These are phyloP conservation scores for Jatropha podagrica DNA, from an alignment of 441 rosid genomes.

Conservation along the genomic window DNA sequence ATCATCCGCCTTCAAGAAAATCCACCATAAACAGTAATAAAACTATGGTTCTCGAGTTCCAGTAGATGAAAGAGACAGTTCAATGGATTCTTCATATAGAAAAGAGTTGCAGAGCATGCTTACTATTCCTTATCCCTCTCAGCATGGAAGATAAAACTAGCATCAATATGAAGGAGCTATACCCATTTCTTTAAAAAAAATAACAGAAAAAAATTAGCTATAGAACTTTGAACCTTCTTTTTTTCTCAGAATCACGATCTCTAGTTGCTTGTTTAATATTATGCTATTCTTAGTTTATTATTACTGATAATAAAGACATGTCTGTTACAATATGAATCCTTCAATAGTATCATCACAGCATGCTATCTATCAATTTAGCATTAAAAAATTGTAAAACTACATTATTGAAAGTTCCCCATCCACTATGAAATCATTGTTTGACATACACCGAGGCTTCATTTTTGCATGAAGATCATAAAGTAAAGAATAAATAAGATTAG, in stretches of 20 bases:
- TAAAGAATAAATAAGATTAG: constrained; percentile 33
- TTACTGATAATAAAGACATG: too few relatives aligned
- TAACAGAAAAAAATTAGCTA: too few relatives aligned
- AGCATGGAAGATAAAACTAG: too few relatives aligned
- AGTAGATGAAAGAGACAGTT: constrained; percentile 82
- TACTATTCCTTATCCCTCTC: neutral
- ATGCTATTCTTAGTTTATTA: too few relatives aligned
- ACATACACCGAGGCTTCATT: constrained; percentile 29
- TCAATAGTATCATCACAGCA: neutral
- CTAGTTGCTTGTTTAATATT: too few relatives aligned
- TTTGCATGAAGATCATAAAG: constrained; percentile 38
- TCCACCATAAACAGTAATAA: constrained; percentile 22
- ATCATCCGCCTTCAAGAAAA: constrained; percentile 70
- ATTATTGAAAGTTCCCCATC: constrained; percentile 10
- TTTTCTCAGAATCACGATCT: too few relatives aligned
- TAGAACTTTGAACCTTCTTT: too few relatives aligned
- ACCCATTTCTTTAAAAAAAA: too few relatives aligned
- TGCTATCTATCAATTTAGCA: neutral
- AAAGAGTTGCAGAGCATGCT: constrained; percentile 58
- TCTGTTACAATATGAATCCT: neutral
- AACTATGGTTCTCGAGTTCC: constrained; percentile 36
- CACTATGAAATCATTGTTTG: constrained; percentile 3
- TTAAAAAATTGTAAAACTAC: neutral
- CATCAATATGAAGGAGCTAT: too few relatives aligned
- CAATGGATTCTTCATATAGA: constrained; percentile 73